A percentile compares a stretch with the other conserved stretches of the same genome.
phyloP scores from a whole-genome alignment of 2,329 filamentous ascomycete genomes.

The Cordyceps pruinosa region DNA sequence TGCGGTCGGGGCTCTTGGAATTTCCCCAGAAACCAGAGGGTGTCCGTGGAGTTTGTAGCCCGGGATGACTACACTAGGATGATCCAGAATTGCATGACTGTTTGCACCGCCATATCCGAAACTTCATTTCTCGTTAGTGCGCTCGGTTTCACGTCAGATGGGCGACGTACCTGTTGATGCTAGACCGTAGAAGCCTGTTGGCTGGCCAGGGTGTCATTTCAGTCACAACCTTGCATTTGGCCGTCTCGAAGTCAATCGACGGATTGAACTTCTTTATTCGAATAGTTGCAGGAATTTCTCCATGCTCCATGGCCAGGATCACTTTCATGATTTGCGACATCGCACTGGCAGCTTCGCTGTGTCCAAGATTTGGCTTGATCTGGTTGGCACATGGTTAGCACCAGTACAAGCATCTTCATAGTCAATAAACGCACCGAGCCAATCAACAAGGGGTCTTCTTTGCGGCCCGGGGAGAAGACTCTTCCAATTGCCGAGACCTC shows the following conservation, averaged over 20 bases:
- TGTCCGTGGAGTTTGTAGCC: background rate
- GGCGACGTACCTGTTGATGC: background rate
- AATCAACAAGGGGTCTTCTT: background rate
- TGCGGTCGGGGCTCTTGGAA: background rate
- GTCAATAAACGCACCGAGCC: background rate
- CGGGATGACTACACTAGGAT: background rate
- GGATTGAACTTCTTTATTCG: background rate
- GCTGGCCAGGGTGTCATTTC: slow-evolving; percentile 15
- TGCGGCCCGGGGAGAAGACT: slow-evolving; percentile 12
- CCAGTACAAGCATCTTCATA: slow-evolving; percentile 9
- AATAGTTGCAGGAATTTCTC: background rate
- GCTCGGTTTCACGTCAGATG: background rate
- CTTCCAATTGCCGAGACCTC: slow-evolving; percentile 19
- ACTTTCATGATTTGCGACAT: slow-evolving; percentile 22
- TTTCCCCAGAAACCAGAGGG: background rate
- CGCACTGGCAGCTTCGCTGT: slow-evolving; percentile 21
- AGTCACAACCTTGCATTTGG: slow-evolving; percentile 20
- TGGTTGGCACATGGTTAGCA: slow-evolving; percentile 17
- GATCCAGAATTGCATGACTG: background rate
- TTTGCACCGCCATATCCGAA: slow-evolving; percentile 6
- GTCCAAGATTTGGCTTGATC: slow-evolving; percentile 25
- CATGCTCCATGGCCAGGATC: slow-evolving; percentile 17
- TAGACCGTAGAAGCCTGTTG: slow-evolving; percentile 3
- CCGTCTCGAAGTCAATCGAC: slow-evolving; percentile 12
- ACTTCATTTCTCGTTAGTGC: background rate